Conservation (phyloP, 371 early-diverging fungal species). For the Haplosporangium sp. region DNA sequence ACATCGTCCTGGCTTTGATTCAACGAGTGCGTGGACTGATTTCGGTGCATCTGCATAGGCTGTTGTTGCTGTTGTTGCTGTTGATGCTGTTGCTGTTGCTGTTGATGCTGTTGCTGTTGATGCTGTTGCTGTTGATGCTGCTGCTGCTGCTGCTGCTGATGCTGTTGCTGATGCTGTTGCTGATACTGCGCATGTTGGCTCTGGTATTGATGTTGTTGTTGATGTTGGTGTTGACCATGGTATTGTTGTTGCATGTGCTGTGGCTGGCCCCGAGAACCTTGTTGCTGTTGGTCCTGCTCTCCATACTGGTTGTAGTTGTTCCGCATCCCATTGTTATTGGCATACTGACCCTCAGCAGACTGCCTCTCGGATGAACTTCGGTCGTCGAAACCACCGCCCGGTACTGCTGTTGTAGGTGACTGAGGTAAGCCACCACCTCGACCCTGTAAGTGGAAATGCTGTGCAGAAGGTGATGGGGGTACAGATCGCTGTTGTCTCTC, state of each 20-base stretch:
- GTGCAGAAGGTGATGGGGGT: conserved; percentile 18
- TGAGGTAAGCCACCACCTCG: conserved; percentile 17
- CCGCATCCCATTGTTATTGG: not conserved
- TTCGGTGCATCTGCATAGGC: conserved; percentile 21
- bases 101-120: conserved; percentile 16
- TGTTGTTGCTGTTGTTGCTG: conserved; percentile 22
- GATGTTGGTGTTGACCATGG: conserved; percentile 10
- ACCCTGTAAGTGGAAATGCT: conserved; percentile 18
- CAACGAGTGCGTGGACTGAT: conserved; percentile 37
- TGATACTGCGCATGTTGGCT: conserved; percentile 22
- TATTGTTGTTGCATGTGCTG: not conserved
- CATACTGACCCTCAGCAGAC: conserved; percentile 32
- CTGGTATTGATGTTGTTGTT: conserved; percentile 19
- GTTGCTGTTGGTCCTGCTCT: conserved; percentile 22
- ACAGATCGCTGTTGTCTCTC: conserved; percentile 46
- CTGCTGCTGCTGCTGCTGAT: conserved; percentile 24
- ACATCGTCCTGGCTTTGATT: conserved; percentile 43
- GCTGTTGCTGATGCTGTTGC: conserved; percentile 16
- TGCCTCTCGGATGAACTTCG: conserved; percentile 22
- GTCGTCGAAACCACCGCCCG: conserved; percentile 16
- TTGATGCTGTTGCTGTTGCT: conserved; percentile 19
- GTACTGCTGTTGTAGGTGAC: conserved; percentile 19
- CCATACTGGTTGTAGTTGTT: conserved; percentile 25
- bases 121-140: conserved; percentile 26
- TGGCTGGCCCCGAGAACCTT: conserved; percentile 7